Evolutionary conservation across 2,329 filamentous ascomycete genomes (phyloP), one percentile per base, ranked within the genome.

Genomic region (Stylonectria norvegica): DNA sequence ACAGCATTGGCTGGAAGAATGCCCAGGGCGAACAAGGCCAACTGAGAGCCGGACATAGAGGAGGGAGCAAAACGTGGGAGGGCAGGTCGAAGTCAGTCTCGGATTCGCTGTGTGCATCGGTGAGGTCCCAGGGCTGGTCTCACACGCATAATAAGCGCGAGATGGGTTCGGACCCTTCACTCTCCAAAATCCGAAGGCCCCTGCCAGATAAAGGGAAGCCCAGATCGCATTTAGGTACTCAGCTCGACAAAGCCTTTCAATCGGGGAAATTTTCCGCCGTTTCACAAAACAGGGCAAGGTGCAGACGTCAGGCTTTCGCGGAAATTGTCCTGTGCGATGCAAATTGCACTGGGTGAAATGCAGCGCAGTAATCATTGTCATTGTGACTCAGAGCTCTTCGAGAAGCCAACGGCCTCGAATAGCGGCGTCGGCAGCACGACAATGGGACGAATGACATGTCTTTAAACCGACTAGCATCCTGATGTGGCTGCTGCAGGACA

Each of bases 41-140:
- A 32, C 36, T 39, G 36, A 36, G 44, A 52, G 42, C n/a, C n/a
- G n/a, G n/a, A 29, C 35, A 46, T 31, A 42, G 39, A 38, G 44
- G 43, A 52, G 43, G 48, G 47, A 51, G 37, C 40, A 55, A 53
- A 56, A 56, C 53, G 51, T 57, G 53, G 53, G 48, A 48, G 42
- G 40, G 44, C 40, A 43, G 42, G 22, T 31, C 38, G 33, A 36
- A 16, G 25, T 25, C 25, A 19, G 10, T 19, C 10, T n/a, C n/a
- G n/a, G 14, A 5, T 16, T 32, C 11, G 38, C 35, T 36, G 32
- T 27, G 48, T 49, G 42, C 49, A n/a, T n/a, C n/a, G n/a, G 45
- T 32, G 39, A 49, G 42, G 40, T 42, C 35, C 22, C 34, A 30
- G 30, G 15, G n/a, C n/a, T n/a, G n/a, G n/a, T n/a, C n/a, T n/a